Base-by-base conservation (phyloP, 2,329 filamentous ascomycete genomes). In the Boeremia exigua region DNA sequence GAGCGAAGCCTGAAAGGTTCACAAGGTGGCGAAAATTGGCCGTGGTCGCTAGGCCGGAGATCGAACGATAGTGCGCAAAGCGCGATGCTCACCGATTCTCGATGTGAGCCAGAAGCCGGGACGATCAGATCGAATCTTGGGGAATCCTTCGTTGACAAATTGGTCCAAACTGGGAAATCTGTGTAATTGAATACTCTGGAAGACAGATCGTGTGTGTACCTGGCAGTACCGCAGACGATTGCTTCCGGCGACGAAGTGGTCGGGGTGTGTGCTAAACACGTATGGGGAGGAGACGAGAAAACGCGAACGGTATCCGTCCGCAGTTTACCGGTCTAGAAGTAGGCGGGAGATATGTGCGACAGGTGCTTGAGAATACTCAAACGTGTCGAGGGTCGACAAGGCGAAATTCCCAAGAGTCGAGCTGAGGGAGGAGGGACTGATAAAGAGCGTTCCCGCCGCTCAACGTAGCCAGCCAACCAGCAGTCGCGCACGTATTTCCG, bases 31-130 rank as follows among this genome's bases (percentile, higher is more conserved):
- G 17, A 19, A 33, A 19, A 36, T 23, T 39, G 29, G 34, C 25
- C 17, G 40, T 30, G 25, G 39, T 42, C 27, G 32, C 49, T 45
- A 58, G 53, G 52, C 32, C 38, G 52, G 56, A 48, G 58, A 66
- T 66, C 61, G 62, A 58, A 45, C 17, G 28, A 46, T 25, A 42
- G 49, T 50, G 58, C 42, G 46, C 34, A 15, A 37, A 10, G n/a
- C 48, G 48, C 58, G 51, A 57, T 59, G 57, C 49, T 39, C 54
- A 51, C 55, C 17, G 49, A 60, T 61, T 59, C 45, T 43, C 61
- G 61, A 56, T 61, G 45, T 42, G 40, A 43, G 56, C 55, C 54
- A 44, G 40, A 39, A 38, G 39, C 45, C 48, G 43, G 48, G 53
- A 44, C 60, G 60, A 46, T 45, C 48, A 58, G 54, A 57, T 57